These are phyloP conservation scores for Calonectria pseudoturangicola DNA, from an alignment of 2,329 filamentous ascomycete species.

Conservation along the genomic window DNA sequence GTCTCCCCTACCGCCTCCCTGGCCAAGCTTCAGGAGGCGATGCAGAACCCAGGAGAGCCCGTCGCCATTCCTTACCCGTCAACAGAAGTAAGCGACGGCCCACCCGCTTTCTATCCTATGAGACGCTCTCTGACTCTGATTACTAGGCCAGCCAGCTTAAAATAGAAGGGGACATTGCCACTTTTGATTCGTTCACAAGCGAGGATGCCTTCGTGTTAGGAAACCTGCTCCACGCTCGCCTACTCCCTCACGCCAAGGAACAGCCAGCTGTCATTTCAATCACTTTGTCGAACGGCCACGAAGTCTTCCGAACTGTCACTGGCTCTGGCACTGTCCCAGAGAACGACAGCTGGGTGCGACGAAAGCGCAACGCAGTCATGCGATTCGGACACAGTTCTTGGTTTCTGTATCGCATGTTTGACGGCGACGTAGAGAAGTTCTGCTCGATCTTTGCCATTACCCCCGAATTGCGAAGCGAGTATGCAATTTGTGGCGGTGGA, in stretches of 20 bases:
- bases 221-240: slow-evolving; percentile 77
- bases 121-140: not conserved
- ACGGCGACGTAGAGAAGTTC: slow-evolving; percentile 78
- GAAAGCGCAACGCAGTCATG: slow-evolving; percentile 83
- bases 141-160: slow-evolving; percentile 56
- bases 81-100: slow-evolving; percentile 43
- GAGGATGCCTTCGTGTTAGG: slow-evolving; percentile 80
- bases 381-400: slow-evolving; percentile 82
- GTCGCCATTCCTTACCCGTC: slow-evolving; percentile 45
- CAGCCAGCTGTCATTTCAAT: slow-evolving; percentile 78
- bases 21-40: slow-evolving; percentile 48
- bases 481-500: slow-evolving; percentile 86
- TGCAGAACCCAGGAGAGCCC: slow-evolving; percentile 39
- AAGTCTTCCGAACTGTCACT: slow-evolving; percentile 82
- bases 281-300: slow-evolving; percentile 73
- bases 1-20: slow-evolving; percentile 39
- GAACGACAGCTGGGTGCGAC: slow-evolving; percentile 81
- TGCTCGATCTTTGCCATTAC: slow-evolving; percentile 79
- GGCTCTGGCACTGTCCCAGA: slow-evolving; percentile 81
- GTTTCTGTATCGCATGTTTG: slow-evolving; percentile 81
- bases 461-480: slow-evolving; percentile 73
- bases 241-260: slow-evolving; percentile 68
- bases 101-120: not conserved
- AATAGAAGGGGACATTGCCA: slow-evolving; percentile 64
- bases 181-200: slow-evolving; percentile 74